A percentile compares a stretch with the other conserved stretches of the same genome.
Conservation (phyloP, 202 grass and related monocot species). For the Cymbopogon flexuosus region DNA sequence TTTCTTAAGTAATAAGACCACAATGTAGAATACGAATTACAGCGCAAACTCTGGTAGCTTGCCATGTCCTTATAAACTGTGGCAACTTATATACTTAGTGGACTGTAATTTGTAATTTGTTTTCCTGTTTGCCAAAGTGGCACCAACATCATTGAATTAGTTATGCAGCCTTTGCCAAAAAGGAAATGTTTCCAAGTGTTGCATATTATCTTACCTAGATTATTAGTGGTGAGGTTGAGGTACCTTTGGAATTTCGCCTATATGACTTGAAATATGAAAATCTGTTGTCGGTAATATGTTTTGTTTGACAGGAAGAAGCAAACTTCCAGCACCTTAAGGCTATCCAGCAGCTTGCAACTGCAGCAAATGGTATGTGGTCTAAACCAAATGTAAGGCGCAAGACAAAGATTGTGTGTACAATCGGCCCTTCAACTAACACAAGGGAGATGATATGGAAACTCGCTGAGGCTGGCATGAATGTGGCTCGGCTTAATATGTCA, state of each 20-base stretch:
- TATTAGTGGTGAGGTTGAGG: background rate
- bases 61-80: background rate
- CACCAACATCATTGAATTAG: background rate
- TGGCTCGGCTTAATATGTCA: conserved; percentile 98
- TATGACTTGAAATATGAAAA: conserved; percentile 8
- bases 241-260: background rate
- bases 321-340: conserved; percentile 78
- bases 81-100: background rate
- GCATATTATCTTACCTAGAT: background rate
- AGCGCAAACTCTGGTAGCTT: background rate
- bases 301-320: conserved; percentile 58
- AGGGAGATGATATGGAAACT: conserved; percentile 96
- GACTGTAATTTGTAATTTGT: too few relatives aligned
- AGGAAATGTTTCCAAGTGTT: background rate
- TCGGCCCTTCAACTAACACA: conserved; percentile 93
- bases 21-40: background rate
- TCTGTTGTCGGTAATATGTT: conserved; percentile 3
- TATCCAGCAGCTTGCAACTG: conserved; percentile 59
- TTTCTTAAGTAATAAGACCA: background rate
- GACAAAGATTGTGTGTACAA: conserved; percentile 98
- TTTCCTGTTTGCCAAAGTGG: background rate
- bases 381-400: conserved; percentile 90
- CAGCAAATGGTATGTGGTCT: conserved; percentile 57
- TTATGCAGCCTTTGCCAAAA: background rate
- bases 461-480: conserved; percentile 94